Conservation (phyloP, 106 monocot species). For the Platanthera zijinensis region DNA sequence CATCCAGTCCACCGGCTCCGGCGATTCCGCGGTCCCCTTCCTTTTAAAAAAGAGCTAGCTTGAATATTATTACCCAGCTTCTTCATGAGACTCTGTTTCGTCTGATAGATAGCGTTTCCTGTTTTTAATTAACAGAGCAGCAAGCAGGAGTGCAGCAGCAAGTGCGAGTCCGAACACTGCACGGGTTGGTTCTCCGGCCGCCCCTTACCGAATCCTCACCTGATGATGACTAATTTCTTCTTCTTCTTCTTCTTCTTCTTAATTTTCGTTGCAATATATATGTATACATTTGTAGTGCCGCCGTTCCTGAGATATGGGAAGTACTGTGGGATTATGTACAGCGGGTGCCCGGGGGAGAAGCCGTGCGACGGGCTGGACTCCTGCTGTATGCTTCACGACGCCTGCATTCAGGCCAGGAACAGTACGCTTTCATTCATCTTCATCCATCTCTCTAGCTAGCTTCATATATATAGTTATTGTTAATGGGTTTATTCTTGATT, state of each 20-base stretch:
- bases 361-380: constrained; percentile 84
- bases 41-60: neutral
- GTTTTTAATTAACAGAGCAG: constrained; percentile 15
- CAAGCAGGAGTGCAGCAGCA: constrained; percentile 43
- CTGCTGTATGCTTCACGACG: constrained; percentile 76
- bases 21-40: constrained; percentile 20
- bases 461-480: too few relatives aligned
- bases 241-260: neutral
- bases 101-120: neutral
- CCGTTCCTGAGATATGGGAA: constrained; percentile 86
- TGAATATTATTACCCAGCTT: too few relatives aligned
- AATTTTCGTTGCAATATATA: too few relatives aligned
- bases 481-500: neutral
- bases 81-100: too few relatives aligned
- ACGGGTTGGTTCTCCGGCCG: constrained; percentile 3
- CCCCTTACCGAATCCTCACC: too few relatives aligned
- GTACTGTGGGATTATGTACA: constrained; percentile 86
- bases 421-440: constrained; percentile 14
- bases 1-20: constrained; percentile 22
- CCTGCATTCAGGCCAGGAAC: constrained; percentile 51
- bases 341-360: constrained; percentile 87
- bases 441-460: too few relatives aligned
- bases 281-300: constrained; percentile 43
- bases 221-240: too few relatives aligned
- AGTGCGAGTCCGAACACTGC: constrained; percentile 52